Base-by-base conservation (phyloP, 768 basidiomycete genomes). In the Artomyces pyxidatus region DNA sequence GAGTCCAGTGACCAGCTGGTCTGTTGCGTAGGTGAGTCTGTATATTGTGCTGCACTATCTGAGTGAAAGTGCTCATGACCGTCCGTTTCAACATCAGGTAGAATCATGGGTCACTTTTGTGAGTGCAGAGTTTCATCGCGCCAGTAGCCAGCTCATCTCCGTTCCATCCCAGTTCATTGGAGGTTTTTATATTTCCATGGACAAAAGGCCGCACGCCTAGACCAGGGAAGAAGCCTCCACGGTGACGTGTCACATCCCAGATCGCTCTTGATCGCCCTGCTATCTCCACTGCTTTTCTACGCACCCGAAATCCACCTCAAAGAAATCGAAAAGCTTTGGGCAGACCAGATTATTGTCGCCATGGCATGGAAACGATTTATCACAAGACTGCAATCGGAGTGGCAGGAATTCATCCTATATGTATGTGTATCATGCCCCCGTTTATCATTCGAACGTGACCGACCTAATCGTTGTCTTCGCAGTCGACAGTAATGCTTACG, bases 131-230 rank as follows among this genome's bases (percentile, higher is more conserved):
- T n/a, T n/a, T n/a, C n/a, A n/a, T n/a, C n/a, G n/a, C n/a, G n/a
- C n/a, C n/a, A n/a, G n/a, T n/a, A n/a, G n/a, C n/a, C n/a, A n/a
- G n/a, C n/a, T n/a, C n/a, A n/a, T n/a, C n/a, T n/a, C n/a, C n/a
- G n/a, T n/a, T n/a, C n/a, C n/a, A n/a, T n/a, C n/a, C n/a, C n/a
- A 56, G 55, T 37, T 28, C 53, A 56, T 41, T 54, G 49, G 49
- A 50, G 46, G 29, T 56, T 54, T 23, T 19, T 54, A 22, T 42
- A 54, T 28, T 46, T 41, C 44, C 55, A 56, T 7, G 55, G 55
- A n/a, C 53, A 54, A 43, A 44, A 22, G 6, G 37, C 42, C 17
- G 55, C 55, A 4, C 49, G 53, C 3, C 39, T 56, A 23, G 26
- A 42, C 19, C 35, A 47, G 42, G 28, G 44, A 11, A 11, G 51